Percentiles rank a stretch among this genome's conserved stretches.
phyloP scores from a whole-genome alignment of 176 grass and related monocot species.

The Oryza meyeriana region DNA sequence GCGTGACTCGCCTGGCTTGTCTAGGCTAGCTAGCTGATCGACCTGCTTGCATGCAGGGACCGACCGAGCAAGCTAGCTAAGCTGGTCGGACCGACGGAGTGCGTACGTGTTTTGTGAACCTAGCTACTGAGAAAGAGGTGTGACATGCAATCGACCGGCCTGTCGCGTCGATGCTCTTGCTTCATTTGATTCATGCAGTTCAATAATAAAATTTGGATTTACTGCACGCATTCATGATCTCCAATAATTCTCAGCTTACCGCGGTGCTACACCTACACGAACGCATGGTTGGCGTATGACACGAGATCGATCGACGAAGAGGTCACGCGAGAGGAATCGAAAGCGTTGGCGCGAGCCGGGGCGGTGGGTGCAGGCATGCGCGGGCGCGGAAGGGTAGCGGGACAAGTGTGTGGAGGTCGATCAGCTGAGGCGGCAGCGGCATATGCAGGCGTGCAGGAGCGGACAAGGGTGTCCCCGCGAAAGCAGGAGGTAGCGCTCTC shows the following conservation, averaged over 20 bases:
- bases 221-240: background rate
- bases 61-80: background rate
- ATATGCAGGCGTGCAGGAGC: background rate
- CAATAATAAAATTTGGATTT: conserved; percentile 27
- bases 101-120: background rate
- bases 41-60: background rate
- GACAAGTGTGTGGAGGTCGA: conserved; percentile 36
- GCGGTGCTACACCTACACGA: too few relatives aligned
- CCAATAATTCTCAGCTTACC: background rate
- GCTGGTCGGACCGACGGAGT: background rate
- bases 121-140: background rate
- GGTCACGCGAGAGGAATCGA: background rate
- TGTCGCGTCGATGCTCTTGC: background rate
- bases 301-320: too few relatives aligned
- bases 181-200: background rate
- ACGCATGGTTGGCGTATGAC: too few relatives aligned
- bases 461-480: background rate
- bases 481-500: background rate
- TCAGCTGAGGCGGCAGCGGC: background rate
- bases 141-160: background rate
- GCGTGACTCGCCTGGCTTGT: background rate
- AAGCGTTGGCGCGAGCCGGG: background rate
- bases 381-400: background rate
- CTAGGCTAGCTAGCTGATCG: too few relatives aligned
- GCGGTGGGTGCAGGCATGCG: background rate